These are phyloP conservation scores for Acorus calamus DNA, from an alignment of 106 monocot genomes.

Conservation along the genomic window DNA sequence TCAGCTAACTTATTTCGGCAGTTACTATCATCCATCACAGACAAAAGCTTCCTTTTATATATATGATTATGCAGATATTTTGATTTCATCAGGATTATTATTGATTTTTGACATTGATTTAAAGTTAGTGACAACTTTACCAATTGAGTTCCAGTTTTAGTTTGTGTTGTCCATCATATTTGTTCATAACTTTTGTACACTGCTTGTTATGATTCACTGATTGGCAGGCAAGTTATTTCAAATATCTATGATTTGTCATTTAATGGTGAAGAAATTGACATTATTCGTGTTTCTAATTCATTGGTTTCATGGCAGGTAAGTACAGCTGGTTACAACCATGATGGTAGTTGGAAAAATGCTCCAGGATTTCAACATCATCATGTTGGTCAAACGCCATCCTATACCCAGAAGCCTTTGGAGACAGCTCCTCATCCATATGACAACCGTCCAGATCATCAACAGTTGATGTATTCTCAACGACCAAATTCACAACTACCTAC, in stretches of 20 bases:
- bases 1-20: too few relatives aligned
- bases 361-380: conserved; percentile 20
- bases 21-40: too few relatives aligned
- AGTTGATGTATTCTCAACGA: conserved; percentile 14
- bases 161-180: too few relatives aligned
- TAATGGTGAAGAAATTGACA: background rate
- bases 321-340: conserved; percentile 12
- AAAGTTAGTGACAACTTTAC: too few relatives aligned
- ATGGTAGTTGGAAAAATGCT: conserved; percentile 22
- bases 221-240: too few relatives aligned
- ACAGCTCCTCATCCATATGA: conserved; percentile 17
- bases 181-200: too few relatives aligned
- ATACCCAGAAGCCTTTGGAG: conserved; percentile 32
- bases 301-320: conserved; percentile 27
- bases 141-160: too few relatives aligned
- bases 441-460: conserved; percentile 25
- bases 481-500: conserved; percentile 38
- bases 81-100: too few relatives aligned
- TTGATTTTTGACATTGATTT: too few relatives aligned
- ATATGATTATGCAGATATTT: too few relatives aligned
- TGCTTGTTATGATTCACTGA: too few relatives aligned
- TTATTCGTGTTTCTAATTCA: background rate
- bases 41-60: too few relatives aligned
- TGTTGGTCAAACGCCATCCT: conserved; percentile 30
- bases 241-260: background rate